Evolutionary conservation across 805 yeast genomes (phyloP), one percentile per base, ranked within the genome.

Genomic region (Candida endomychidarum): DNA sequence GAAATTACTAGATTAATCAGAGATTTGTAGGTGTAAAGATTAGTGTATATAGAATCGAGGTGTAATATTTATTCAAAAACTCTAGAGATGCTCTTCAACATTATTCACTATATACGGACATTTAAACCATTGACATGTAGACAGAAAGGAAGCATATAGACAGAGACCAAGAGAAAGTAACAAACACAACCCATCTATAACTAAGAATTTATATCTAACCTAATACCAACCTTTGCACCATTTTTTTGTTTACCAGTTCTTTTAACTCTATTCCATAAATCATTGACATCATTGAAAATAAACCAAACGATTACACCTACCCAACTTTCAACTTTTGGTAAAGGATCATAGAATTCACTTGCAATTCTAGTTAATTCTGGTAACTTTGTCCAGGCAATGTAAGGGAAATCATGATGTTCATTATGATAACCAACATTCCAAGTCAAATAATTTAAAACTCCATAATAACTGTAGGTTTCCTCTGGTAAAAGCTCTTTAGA

Each of bases 361-460:
- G 96, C 96, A 22, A 86, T 75, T 34, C 62, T 57, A 40, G 82
- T 72, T 27, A 89, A 65, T 38, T 74, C 64, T 24, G 85, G 86
- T 35, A 89, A 66, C 46, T 80, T 77, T 0, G 93, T 76, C 97
- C 97, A 89, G 0, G 96, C 91, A 51, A 89, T 75, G 58, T 81
- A 89, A 1, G 97, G 97, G 72, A 89, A 89, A 64, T 89, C 97
- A 57, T 89, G 97, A 61, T 89, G 97, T 61, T 89, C 97, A 54
- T 86, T 88, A 61, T 89, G 97, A 57, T 86, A 80, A 2, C 97
- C 97, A 7, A 88, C 96, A 53, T 89, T 89, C 91, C 95, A 89
- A 1, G 93, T 86, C 48, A 90, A 64, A 27, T 72, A 43, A 56
- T 89, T 89, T 49, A 89, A 70, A 18, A 78, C 63, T 0, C 97